Percentiles rank a stretch among this genome's conserved stretches.
phyloP scores from a whole-genome alignment of 805 yeast species.

The Lachancea meyersii region DNA sequence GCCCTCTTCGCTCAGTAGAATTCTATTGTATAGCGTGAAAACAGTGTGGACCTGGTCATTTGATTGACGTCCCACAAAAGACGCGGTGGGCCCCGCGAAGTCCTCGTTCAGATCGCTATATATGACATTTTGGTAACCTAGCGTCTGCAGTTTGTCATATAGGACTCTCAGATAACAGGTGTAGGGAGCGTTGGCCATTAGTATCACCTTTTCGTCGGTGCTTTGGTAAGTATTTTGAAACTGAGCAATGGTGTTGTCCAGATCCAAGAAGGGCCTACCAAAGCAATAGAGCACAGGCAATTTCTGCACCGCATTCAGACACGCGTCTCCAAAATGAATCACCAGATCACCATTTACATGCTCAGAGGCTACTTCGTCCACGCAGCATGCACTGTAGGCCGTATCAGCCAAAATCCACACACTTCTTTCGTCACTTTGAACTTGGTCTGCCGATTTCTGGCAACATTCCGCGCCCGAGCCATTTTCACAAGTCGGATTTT shows the following conservation, averaged over 20 bases:
- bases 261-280: slow-evolving; percentile 58
- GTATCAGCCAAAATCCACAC: slow-evolving; percentile 92
- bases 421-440: slow-evolving; percentile 25
- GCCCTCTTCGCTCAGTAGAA: slow-evolving; percentile 21
- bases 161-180: slow-evolving; percentile 41
- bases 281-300: slow-evolving; percentile 75
- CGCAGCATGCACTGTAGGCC: slow-evolving; percentile 90
- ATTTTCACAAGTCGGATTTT: background rate
- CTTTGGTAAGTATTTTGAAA: slow-evolving; percentile 42
- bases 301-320: slow-evolving; percentile 70
- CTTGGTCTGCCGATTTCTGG: background rate
- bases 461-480: background rate
- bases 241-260: slow-evolving; percentile 32
- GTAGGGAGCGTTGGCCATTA: slow-evolving; percentile 74
- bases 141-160: slow-evolving; percentile 29
- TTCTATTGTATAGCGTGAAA: slow-evolving; percentile 32
- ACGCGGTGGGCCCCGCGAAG: slow-evolving; percentile 30
- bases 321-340: slow-evolving; percentile 92
- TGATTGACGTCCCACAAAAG: slow-evolving; percentile 38
- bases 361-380: slow-evolving; percentile 94
- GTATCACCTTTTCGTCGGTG: slow-evolving; percentile 40
- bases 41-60: slow-evolving; percentile 11
- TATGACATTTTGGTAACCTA: slow-evolving; percentile 33
- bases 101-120: slow-evolving; percentile 37
- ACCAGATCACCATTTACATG: slow-evolving; percentile 83